phyloP scores from a whole-genome alignment of 31 red algal genomes.

The Bonnemaisonia californica region DNA sequence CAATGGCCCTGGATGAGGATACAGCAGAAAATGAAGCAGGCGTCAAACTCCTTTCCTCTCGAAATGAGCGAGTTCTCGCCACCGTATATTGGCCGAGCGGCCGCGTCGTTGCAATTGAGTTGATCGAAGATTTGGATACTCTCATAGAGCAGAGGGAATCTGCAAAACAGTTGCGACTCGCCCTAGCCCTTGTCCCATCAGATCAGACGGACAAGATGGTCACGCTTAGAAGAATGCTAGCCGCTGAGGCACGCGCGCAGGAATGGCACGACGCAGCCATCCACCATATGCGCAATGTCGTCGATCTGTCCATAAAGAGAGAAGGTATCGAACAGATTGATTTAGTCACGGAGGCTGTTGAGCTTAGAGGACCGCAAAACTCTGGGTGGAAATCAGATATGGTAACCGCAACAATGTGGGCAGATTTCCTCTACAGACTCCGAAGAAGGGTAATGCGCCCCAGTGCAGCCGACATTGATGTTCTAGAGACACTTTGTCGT shows the following conservation, averaged over 20 bases:
- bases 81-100: constrained; percentile 62
- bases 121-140: constrained; percentile 45
- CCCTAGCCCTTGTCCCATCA: constrained; percentile 61
- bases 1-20: constrained; percentile 34
- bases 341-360: constrained; percentile 73
- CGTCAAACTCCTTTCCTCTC: constrained; percentile 33
- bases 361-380: constrained; percentile 51
- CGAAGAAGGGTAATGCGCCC: constrained; percentile 60
- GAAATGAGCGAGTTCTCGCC: constrained; percentile 30
- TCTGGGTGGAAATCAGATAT: constrained; percentile 45
- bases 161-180: constrained; percentile 48
- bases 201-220: constrained; percentile 59
- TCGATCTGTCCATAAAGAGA: constrained; percentile 39
- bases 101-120: constrained; percentile 43
- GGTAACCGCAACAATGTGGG: constrained; percentile 74
- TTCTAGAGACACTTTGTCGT: constrained; percentile 67
- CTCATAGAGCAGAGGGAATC: constrained; percentile 57
- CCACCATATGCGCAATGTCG: constrained; percentile 68
- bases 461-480: constrained; percentile 59
- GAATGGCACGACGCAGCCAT: constrained; percentile 81
- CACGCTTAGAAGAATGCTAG: constrained; percentile 32
- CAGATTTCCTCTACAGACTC: constrained; percentile 76
- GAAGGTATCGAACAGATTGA: constrained; percentile 51
- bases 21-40: constrained; percentile 34
- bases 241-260: constrained; percentile 49